These are phyloP conservation scores for Bolboschoenoplectus hybrid DNA, from an alignment of 202 grass and related monocot species.

Conservation along the genomic window DNA sequence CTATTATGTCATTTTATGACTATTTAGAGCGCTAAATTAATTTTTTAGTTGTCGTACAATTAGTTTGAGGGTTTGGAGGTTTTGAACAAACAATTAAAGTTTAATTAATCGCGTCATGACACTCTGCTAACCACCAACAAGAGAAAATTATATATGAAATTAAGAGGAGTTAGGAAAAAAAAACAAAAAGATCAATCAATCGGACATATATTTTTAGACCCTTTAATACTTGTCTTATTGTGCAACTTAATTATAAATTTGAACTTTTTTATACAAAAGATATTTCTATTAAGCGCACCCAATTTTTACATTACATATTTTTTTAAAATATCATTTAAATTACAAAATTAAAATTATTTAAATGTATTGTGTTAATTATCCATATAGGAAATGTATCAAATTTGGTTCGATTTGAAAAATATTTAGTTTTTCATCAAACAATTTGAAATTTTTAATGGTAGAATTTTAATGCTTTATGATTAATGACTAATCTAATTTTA, in stretches of 20 bases:
- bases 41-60: not conserved
- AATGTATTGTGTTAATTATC: too few relatives aligned
- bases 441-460: too few relatives aligned
- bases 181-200: not conserved
- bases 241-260: not conserved
- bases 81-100: constrained; percentile 24
- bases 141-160: constrained; percentile 20
- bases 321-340: too few relatives aligned
- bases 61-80: constrained; percentile 5
- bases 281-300: not conserved
- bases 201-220: not conserved
- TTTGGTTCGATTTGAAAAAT: not conserved
- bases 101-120: not conserved
- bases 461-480: too few relatives aligned
- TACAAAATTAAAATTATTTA: too few relatives aligned
- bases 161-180: not conserved
- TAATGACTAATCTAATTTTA: too few relatives aligned
- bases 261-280: not conserved
- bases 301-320: not conserved
- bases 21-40: too few relatives aligned
- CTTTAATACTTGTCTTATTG: not conserved
- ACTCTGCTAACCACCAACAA: constrained; percentile 33
- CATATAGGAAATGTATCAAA: not conserved
- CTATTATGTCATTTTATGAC: too few relatives aligned
- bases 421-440: too few relatives aligned